Evolutionary conservation across 2,329 filamentous ascomycete species (phyloP).

Genomic region (Tolypocladium sp.): DNA sequence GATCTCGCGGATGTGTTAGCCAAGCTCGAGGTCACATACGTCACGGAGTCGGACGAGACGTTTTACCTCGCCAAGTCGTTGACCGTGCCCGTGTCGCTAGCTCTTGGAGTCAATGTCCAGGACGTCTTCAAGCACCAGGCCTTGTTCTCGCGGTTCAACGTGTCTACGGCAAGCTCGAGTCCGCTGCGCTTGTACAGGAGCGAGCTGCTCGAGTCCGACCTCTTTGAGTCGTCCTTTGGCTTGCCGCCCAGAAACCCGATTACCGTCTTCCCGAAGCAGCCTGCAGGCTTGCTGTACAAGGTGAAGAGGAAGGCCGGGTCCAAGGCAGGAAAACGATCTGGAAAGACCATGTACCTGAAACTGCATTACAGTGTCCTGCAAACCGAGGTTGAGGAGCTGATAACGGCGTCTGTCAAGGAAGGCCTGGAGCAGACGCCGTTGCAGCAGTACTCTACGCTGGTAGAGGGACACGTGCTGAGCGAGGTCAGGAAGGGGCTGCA

Average conservation of each 20-base stretch:
- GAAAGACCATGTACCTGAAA: slow-evolving; percentile 53
- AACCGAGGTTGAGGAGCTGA: slow-evolving; percentile 54
- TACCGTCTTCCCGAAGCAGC: slow-evolving; percentile 70
- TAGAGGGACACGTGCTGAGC: slow-evolving; percentile 32
- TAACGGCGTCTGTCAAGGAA: slow-evolving; percentile 33
- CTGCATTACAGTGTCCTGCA: slow-evolving; percentile 70
- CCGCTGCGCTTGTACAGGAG: slow-evolving; percentile 69
- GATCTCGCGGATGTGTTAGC: slow-evolving; percentile 62
- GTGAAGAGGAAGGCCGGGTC: slow-evolving; percentile 48
- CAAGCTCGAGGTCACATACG: slow-evolving; percentile 68
- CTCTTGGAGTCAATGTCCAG: slow-evolving; percentile 90
- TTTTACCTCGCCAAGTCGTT: slow-evolving; percentile 36
- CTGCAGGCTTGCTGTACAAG: slow-evolving; percentile 72
- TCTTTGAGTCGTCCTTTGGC: slow-evolving; percentile 57
- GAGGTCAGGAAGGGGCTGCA: slow-evolving; percentile 35
- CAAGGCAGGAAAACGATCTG: slow-evolving; percentile 18
- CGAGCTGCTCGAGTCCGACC: slow-evolving; percentile 58
- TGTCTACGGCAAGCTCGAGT: slow-evolving; percentile 68
- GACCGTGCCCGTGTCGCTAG: slow-evolving; percentile 63
- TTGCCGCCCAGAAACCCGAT: slow-evolving; percentile 41
- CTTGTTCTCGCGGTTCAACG: slow-evolving; percentile 83
- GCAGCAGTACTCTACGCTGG: slow-evolving; percentile 34
- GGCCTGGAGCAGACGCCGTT: slow-evolving; percentile 31
- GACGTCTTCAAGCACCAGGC: slow-evolving; percentile 81
- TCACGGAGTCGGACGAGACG: slow-evolving; percentile 50